These are phyloP conservation scores for Dactylonectria estremocensis DNA, from an alignment of 2,329 filamentous ascomycete species.

Conservation along the genomic window DNA sequence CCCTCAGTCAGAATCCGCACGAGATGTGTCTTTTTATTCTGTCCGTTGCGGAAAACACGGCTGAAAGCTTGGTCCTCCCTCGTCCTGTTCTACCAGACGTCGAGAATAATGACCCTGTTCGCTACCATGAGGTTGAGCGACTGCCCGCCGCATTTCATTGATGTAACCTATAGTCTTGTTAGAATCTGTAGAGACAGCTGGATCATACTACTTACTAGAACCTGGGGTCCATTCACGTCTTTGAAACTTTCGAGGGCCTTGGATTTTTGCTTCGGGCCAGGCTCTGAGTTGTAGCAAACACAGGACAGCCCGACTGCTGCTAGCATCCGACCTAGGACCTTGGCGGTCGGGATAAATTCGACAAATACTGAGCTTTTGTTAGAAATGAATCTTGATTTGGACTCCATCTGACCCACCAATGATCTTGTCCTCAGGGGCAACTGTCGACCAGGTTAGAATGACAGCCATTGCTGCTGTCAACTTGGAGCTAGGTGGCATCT, in stretches of 20 bases:
- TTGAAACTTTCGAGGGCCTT: constrained; percentile 46
- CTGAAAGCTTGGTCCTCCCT: constrained; percentile 74
- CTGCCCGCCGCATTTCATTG: constrained; percentile 54
- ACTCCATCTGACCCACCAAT: constrained; percentile 49
- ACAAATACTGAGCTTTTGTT: constrained; percentile 51
- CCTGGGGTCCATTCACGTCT: constrained; percentile 26
- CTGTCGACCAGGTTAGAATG: constrained; percentile 50
- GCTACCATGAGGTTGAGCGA: constrained; percentile 60
- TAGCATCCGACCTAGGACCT: constrained; percentile 56
- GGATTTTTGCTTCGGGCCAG: constrained; percentile 30
- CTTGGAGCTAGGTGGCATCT: constrained; percentile 51
- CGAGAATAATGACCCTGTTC: constrained; percentile 69
- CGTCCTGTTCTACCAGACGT: constrained; percentile 74
- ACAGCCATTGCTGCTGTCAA: constrained; percentile 50
- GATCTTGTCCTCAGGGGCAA: constrained; percentile 56
- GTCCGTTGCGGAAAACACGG: constrained; percentile 76
- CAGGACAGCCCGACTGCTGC: constrained; percentile 50
- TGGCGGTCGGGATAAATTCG: constrained; percentile 51
- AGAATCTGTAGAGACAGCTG: neutral
- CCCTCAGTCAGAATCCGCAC: constrained; percentile 69
- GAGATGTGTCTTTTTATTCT: constrained; percentile 72
- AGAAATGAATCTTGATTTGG: rapidly evolving
- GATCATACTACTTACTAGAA: constrained; percentile 53
- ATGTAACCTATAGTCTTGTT: constrained; percentile 50
- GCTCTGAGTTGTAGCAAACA: constrained; percentile 55